phyloP scores from a whole-genome alignment of 768 basidiomycete genomes.

The Holtermanniella nyarrowii region DNA sequence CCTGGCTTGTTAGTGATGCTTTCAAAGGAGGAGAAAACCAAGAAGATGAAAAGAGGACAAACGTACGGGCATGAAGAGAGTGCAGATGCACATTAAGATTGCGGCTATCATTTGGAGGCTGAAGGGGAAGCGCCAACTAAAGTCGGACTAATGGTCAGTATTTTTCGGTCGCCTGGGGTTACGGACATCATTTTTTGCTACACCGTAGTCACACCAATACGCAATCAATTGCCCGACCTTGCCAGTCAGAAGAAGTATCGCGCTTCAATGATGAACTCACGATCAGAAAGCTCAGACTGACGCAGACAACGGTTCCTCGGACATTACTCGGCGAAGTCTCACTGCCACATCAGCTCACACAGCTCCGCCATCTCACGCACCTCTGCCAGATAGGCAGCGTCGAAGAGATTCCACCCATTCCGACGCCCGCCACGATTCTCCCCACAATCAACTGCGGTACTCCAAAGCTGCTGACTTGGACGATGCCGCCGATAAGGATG shows the following conservation, averaged over 20 bases:
- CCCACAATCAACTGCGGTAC: slow-evolving; percentile 10
- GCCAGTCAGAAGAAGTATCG: background rate
- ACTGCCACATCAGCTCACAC: background rate
- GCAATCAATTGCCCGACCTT: slow-evolving; percentile 5
- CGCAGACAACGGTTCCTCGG: slow-evolving; percentile 12
- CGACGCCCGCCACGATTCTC: slow-evolving; percentile 9
- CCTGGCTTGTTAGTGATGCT: background rate
- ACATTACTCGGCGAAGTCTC: slow-evolving; percentile 11
- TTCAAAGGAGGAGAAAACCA: too few species aligned
- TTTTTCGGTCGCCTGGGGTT: slow-evolving; percentile 1
- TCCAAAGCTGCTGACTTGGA: slow-evolving; percentile 6
- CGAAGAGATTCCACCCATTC: slow-evolving; percentile 11
- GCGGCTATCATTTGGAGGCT: slow-evolving; percentile 8
- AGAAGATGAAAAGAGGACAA: background rate
- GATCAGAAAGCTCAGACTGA: slow-evolving; percentile 13
- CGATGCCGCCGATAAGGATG: slow-evolving; percentile 4
- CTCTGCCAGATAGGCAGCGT: slow-evolving; percentile 14
- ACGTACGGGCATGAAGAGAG: slow-evolving; percentile 14
- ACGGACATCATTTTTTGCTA: background rate
- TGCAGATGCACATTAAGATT: slow-evolving; percentile 9
- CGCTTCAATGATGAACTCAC: slow-evolving; percentile 1
- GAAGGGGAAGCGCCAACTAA: slow-evolving; percentile 12
- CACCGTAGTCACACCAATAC: slow-evolving; percentile 12
- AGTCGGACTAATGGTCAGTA: slow-evolving; percentile 5
- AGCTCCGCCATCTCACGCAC: background rate